Percentiles rank a stretch among this genome's conserved stretches.
Evolutionary conservation across 2,329 filamentous ascomycete species (phyloP).

Genomic region (Phialophora macrospora): DNA sequence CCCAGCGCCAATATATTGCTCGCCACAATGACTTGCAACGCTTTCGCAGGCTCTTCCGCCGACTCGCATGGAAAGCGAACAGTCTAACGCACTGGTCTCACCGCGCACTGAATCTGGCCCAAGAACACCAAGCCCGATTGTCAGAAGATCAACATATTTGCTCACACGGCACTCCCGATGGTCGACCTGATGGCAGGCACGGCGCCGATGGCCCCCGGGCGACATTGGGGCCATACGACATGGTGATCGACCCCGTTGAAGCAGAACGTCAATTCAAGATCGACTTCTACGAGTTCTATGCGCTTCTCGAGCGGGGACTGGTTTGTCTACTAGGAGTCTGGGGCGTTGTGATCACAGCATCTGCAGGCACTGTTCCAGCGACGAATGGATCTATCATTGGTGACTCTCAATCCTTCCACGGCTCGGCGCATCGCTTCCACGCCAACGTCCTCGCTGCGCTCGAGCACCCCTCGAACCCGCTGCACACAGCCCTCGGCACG

Average conservation of each 20-base stretch:
- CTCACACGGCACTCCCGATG: not conserved
- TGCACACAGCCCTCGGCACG: conserved; percentile 61
- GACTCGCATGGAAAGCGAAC: conserved; percentile 35
- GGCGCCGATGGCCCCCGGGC: conserved; percentile 23
- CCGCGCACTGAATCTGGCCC: conserved; percentile 31
- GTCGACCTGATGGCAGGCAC: not conserved
- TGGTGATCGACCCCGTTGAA: conserved; percentile 35
- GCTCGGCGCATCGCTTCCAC: conserved; percentile 63
- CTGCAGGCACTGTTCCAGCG: conserved; percentile 35
- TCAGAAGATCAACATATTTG: conserved; percentile 1
- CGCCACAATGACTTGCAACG: conserved; percentile 30
- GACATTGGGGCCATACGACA: conserved; percentile 26
- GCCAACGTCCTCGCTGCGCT: conserved; percentile 70
- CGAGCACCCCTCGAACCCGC: conserved; percentile 60
- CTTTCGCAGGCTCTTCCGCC: conserved; percentile 32
- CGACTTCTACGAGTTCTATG: conserved; percentile 78
- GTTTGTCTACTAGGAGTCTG: conserved; percentile 70
- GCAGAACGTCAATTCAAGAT: conserved; percentile 75
- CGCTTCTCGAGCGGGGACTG: conserved; percentile 71
- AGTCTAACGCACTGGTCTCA: conserved; percentile 36
- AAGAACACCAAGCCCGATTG: conserved; percentile 24
- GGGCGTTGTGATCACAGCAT: conserved; percentile 58
- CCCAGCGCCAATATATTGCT: conserved; percentile 27
- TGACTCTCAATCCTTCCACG: conserved; percentile 37
- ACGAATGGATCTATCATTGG: conserved; percentile 34